Percentiles rank a stretch among this genome's conserved stretches.
Evolutionary conservation across 2,329 filamentous ascomycete species (phyloP).

Genomic region (Colletotrichum limetticola): DNA sequence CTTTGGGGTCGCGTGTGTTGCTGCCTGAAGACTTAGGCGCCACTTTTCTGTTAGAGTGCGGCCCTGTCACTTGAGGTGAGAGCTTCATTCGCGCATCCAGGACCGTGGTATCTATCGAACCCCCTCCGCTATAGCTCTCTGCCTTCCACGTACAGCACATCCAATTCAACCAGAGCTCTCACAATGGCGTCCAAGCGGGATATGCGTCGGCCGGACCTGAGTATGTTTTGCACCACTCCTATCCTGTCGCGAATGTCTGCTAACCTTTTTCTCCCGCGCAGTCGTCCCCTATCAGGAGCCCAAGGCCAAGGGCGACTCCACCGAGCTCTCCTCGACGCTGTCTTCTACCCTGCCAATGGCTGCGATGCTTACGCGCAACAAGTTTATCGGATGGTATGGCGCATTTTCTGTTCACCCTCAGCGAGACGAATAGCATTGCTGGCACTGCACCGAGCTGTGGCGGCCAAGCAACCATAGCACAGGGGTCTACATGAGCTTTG

Average conservation of each 20-base stretch:
- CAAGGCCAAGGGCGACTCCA: conserved; percentile 67
- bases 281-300: conserved; percentile 91
- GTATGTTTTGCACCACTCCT: conserved; percentile 58
- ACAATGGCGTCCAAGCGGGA: conserved; percentile 78
- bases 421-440: neutral
- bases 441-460: neutral
- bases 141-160: neutral
- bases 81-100: conserved; percentile 26
- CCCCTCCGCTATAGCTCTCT: neutral
- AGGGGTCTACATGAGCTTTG: too few relatives aligned
- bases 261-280: conserved; percentile 48
- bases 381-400: conserved; percentile 75
- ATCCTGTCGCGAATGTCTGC: conserved; percentile 17
- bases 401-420: neutral
- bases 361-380: conserved; percentile 92
- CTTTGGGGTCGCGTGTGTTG: neutral
- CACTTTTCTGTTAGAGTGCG: neutral
- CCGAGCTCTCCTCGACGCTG: conserved; percentile 78
- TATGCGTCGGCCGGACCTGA: conserved; percentile 78
- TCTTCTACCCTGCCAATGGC: conserved; percentile 92
- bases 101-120: conserved; percentile 3
- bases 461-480: neutral
- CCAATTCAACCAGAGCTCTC: neutral
- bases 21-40: conserved; percentile 10
- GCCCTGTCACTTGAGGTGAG: conserved; percentile 17